Evolutionary conservation across 345 rosid genomes (phyloP).

Genomic region (Adansonia digitata): DNA sequence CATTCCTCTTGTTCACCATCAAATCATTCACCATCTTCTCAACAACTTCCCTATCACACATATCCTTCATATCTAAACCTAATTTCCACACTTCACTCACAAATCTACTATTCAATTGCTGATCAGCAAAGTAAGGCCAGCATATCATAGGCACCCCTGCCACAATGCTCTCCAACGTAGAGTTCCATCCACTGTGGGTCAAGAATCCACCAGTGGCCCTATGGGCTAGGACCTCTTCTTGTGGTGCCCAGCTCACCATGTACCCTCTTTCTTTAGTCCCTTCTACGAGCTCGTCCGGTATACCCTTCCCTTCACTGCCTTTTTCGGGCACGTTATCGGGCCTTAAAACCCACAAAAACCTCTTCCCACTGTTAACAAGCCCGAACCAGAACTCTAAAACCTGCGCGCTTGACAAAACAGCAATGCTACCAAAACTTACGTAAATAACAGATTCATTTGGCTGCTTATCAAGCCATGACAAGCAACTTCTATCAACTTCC

Average conservation of each 20-base stretch:
- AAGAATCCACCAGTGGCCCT: constrained; percentile 53
- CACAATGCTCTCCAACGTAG: constrained; percentile 57
- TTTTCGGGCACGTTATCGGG: constrained; percentile 20
- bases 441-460: constrained; percentile 40
- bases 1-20: constrained; percentile 52
- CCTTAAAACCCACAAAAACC: constrained; percentile 55
- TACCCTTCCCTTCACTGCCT: constrained; percentile 7
- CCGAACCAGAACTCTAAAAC: constrained; percentile 50
- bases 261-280: constrained; percentile 33
- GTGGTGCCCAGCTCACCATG: constrained; percentile 43
- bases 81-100: constrained; percentile 52
- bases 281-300: constrained; percentile 28
- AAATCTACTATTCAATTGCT: constrained; percentile 51
- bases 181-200: constrained; percentile 79
- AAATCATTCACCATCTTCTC: constrained; percentile 48
- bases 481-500: constrained; percentile 38
- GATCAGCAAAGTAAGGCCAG: constrained; percentile 66
- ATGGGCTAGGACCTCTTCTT: constrained; percentile 42
- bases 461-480: constrained; percentile 45
- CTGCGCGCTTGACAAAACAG: constrained; percentile 23
- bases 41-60: constrained; percentile 40
- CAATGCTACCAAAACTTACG: constrained; percentile 51
- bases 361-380: constrained; percentile 23
- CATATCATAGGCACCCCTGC: constrained; percentile 67
- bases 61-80: constrained; percentile 69